A percentile compares a stretch with the other conserved stretches of the same genome.
Conservation (phyloP, 129 eudicot genomes). For the Solidago caesia region DNA sequence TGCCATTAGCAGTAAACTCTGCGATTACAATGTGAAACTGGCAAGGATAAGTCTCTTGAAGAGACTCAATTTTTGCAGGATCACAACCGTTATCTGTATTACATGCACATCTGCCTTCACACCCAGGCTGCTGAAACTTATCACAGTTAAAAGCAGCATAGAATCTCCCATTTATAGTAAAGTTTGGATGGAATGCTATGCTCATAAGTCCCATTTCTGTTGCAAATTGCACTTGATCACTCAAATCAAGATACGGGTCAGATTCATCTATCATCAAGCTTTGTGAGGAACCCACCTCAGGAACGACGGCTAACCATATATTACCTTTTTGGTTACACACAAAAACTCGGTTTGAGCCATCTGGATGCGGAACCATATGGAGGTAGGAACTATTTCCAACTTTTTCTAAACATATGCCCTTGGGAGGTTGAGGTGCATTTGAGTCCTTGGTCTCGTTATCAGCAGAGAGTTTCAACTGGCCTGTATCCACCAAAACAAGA, state of each 20-base stretch:
- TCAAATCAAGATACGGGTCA: conserved; percentile 34
- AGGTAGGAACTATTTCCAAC: conserved; percentile 34
- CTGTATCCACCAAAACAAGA: not conserved
- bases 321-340: conserved; percentile 42
- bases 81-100: conserved; percentile 48
- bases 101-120: conserved; percentile 59
- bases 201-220: conserved; percentile 48
- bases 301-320: conserved; percentile 41
- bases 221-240: conserved; percentile 41
- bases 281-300: conserved; percentile 34
- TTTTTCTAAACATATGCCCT: conserved; percentile 37
- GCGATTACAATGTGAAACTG: conserved; percentile 44
- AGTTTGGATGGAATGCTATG: conserved; percentile 52
- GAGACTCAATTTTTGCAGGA: conserved; percentile 33
- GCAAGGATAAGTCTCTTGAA: conserved; percentile 38
- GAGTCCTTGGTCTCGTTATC: conserved; percentile 12
- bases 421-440: conserved; percentile 24
- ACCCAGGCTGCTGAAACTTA: conserved; percentile 43
- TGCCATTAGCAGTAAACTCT: conserved; percentile 43
- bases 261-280: conserved; percentile 30
- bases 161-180: conserved; percentile 39
- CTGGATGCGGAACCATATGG: conserved; percentile 41
- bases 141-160: conserved; percentile 49
- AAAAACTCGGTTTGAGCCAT: conserved; percentile 43
- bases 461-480: not conserved